phyloP scores from a whole-genome alignment of 225 moss, liverwort and hornwort genomes.

The Asterella californica region DNA sequence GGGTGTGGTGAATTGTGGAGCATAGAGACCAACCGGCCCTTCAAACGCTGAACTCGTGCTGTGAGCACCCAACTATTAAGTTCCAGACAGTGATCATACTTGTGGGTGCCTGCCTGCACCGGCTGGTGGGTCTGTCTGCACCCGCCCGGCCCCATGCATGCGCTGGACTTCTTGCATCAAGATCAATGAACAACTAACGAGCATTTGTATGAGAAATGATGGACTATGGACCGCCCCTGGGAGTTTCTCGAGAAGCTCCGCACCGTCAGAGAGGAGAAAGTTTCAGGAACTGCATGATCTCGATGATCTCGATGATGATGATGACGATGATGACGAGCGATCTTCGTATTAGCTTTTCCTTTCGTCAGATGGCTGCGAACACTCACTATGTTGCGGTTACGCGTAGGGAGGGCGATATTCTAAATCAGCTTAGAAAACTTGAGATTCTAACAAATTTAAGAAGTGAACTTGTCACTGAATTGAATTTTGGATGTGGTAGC shows the following conservation, averaged over 20 bases:
- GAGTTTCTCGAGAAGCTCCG: not conserved
- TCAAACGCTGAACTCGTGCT: too few relatives aligned
- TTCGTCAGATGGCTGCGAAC: not conserved
- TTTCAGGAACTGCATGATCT: not conserved
- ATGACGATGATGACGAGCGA: too few relatives aligned
- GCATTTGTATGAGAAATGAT: not conserved
- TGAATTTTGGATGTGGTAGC: not conserved
- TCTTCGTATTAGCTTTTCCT: not conserved
- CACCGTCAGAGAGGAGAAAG: not conserved
- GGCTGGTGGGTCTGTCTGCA: not conserved
- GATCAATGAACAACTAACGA: not conserved
- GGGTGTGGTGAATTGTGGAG: not conserved
- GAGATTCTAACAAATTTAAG: not conserved
- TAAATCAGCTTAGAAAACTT: not conserved
- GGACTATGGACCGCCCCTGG: not conserved
- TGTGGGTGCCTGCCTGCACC: not conserved
- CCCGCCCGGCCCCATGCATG: not conserved
- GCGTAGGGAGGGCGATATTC: not conserved
- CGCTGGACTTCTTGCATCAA: not conserved
- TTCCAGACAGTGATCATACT: not conserved
- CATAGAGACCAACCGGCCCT: not conserved
- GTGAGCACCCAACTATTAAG: not conserved
- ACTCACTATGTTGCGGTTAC: not conserved
- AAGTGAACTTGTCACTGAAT: not conserved
- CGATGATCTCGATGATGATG: not conserved